Conservation (phyloP, 257 asterid species). For the Nicotiana tomentosiformis region DNA sequence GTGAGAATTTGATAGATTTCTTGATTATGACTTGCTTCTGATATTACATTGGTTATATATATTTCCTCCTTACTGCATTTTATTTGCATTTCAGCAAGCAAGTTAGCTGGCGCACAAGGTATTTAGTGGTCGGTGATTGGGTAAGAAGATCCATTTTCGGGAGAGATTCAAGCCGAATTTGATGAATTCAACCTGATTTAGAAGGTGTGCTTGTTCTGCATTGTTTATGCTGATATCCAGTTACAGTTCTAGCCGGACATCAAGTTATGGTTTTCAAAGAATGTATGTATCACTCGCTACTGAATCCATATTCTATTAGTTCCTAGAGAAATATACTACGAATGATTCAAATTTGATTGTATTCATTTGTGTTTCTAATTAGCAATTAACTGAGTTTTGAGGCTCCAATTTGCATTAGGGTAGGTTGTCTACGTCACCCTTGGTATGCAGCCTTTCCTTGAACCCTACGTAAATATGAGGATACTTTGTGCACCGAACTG, state of each 20-base stretch:
- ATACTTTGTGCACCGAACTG: no score
- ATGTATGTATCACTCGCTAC: neutral
- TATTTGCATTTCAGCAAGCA: constrained; percentile 54
- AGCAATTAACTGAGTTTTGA: neutral
- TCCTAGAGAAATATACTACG: neutral
- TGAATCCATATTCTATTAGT: neutral
- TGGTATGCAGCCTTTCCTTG: no score
- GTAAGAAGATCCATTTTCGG: constrained; percentile 75
- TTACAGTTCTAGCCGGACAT: neutral
- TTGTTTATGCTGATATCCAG: neutral
- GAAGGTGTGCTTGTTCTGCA: neutral
- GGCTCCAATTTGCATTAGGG: neutral
- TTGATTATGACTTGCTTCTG: neutral
- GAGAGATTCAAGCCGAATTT: constrained; percentile 84
- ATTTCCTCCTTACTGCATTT: neutral
- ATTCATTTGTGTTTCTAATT: neutral
- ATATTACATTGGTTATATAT: neutral
- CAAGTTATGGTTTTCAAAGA: neutral
- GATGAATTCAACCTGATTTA: neutral
- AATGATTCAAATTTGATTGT: neutral
- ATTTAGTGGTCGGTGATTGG: constrained; percentile 88
- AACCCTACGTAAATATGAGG: no score
- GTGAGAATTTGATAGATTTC: constrained; percentile 17
- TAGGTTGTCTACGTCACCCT: no score
- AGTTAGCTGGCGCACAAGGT: constrained; percentile 92